A percentile compares a stretch with the other conserved stretches of the same genome.
phyloP scores from a whole-genome alignment of 306 rosid genomes.

The Fragaria vesca region DNA sequence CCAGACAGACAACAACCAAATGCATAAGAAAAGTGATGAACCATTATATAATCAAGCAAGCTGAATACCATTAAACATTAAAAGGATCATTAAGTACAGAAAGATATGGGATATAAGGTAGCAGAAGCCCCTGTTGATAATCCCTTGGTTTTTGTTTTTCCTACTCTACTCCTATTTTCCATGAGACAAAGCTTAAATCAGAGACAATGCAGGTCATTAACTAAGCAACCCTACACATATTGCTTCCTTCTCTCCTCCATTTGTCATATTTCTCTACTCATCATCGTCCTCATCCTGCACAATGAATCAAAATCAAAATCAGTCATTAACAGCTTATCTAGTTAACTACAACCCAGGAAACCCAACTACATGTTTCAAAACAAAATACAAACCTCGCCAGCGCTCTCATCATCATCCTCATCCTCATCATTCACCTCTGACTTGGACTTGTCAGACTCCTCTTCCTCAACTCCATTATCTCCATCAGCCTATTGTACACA shows the following conservation, averaged over 20 bases:
- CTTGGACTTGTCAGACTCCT: slow-evolving; percentile 85
- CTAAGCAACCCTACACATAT: slow-evolving; percentile 31
- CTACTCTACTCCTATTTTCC: slow-evolving; percentile 34
- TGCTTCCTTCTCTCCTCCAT: slow-evolving; percentile 2
- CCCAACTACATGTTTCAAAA: not conserved
- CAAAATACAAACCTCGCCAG: slow-evolving; percentile 36
- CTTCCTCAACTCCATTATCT: slow-evolving; percentile 55
- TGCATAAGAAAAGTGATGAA: not conserved
- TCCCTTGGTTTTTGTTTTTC: slow-evolving; percentile 12
- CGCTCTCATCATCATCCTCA: slow-evolving; percentile 64
- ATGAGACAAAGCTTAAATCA: slow-evolving; percentile 17
- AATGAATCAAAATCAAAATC: not conserved
- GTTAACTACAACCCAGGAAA: not conserved
- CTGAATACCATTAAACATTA: not conserved
- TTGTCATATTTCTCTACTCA: not conserved
- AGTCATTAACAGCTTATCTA: not conserved
- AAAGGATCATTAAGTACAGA: slow-evolving; percentile 13
- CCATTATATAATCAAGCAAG: not conserved
- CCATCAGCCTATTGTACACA: slow-evolving; percentile 55
- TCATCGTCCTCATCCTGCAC: slow-evolving; percentile 63
- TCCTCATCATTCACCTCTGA: slow-evolving; percentile 86
- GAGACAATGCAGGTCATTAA: slow-evolving; percentile 25
- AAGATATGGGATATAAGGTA: slow-evolving; percentile 7
- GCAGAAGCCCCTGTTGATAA: slow-evolving; percentile 1
- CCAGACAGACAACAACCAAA: not conserved